These are phyloP conservation scores for Balansia obtecta DNA, from an alignment of 2,329 filamentous ascomycete species.

Conservation along the genomic window DNA sequence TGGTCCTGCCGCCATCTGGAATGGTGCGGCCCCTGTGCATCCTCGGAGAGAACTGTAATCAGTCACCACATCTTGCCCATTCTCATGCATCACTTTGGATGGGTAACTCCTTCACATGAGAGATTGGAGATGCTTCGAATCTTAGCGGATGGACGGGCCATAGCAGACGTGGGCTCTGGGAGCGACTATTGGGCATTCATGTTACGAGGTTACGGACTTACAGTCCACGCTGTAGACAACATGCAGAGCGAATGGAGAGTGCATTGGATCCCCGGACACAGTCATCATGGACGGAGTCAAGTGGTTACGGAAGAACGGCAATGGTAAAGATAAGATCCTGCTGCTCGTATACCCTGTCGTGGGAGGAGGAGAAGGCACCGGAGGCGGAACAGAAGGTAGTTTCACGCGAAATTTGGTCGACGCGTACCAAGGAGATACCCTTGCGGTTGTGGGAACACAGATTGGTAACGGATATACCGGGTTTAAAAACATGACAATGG, in stretches of 20 bases:
- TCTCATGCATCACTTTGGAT: constrained; percentile 70
- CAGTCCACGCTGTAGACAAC: constrained; percentile 52
- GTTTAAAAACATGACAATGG: constrained; percentile 50
- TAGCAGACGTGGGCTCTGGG: constrained; percentile 58
- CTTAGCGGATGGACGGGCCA: constrained; percentile 36
- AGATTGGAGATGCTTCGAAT: constrained; percentile 46
- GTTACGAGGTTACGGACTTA: constrained; percentile 46
- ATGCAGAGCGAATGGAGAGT: constrained; percentile 56
- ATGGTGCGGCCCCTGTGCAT: constrained; percentile 48
- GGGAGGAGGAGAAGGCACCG: constrained; percentile 45
- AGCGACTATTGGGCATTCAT: constrained; percentile 68
- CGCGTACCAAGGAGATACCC: constrained; percentile 48
- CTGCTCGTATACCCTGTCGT: constrained; percentile 65
- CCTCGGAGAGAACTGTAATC: constrained; percentile 37
- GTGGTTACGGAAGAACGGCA: constrained; percentile 38
- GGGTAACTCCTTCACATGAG: constrained; percentile 56
- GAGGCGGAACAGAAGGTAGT: constrained; percentile 45
- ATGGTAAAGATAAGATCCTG: constrained; percentile 44
- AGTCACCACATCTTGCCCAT: constrained; percentile 60
- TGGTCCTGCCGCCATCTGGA: constrained; percentile 53
- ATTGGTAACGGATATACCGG: constrained; percentile 64
- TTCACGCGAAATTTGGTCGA: constrained; percentile 53
- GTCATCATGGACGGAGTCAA: constrained; percentile 45
- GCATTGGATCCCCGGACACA: constrained; percentile 55
- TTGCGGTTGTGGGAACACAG: constrained; percentile 64